These are phyloP conservation scores for Helichrysum umbraculigerum DNA, from an alignment of 129 eudicot genomes.

Conservation along the genomic window DNA sequence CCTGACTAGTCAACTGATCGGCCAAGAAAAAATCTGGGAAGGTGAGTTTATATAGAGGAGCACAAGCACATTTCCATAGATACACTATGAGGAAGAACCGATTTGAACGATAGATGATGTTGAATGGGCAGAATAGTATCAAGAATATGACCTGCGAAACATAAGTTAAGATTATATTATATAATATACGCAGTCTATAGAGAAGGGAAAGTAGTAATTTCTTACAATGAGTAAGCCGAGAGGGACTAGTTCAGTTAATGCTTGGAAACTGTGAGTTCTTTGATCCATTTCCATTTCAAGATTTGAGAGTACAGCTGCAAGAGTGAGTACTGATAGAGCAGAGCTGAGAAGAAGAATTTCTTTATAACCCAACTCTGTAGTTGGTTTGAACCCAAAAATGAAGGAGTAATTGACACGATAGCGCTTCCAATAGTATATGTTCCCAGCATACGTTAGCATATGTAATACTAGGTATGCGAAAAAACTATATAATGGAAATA, in stretches of 20 bases:
- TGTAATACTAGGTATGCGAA: slow-evolving; percentile 57
- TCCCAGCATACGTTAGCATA: slow-evolving; percentile 43
- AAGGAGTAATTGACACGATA: slow-evolving; percentile 63
- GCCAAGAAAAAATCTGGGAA: slow-evolving; percentile 39
- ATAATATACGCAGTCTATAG: no score
- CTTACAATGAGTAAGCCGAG: slow-evolving; percentile 52
- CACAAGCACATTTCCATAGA: slow-evolving; percentile 32
- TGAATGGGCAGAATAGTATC: slow-evolving; percentile 34
- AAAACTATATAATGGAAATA: slow-evolving; percentile 54
- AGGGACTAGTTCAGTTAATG: slow-evolving; percentile 61
- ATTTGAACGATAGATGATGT: slow-evolving; percentile 38
- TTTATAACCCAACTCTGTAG: slow-evolving; percentile 58
- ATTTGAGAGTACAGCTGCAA: slow-evolving; percentile 66
- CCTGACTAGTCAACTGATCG: slow-evolving; percentile 44
- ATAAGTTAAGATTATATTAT: neutral
- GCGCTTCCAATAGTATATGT: slow-evolving; percentile 67
- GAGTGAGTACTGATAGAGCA: slow-evolving; percentile 59
- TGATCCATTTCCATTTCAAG: slow-evolving; percentile 73
- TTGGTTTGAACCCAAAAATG: slow-evolving; percentile 60
- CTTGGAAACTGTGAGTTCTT: slow-evolving; percentile 32
- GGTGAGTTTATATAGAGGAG: slow-evolving; percentile 36
- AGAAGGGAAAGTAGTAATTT: slow-evolving; percentile 2
- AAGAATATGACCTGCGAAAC: slow-evolving; percentile 49
- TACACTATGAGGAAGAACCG: slow-evolving; percentile 31
- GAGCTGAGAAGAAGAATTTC: slow-evolving; percentile 71